These are phyloP conservation scores for Phytophthora crassamura DNA, from an alignment of 352 stramenopile species.

Conservation along the genomic window DNA sequence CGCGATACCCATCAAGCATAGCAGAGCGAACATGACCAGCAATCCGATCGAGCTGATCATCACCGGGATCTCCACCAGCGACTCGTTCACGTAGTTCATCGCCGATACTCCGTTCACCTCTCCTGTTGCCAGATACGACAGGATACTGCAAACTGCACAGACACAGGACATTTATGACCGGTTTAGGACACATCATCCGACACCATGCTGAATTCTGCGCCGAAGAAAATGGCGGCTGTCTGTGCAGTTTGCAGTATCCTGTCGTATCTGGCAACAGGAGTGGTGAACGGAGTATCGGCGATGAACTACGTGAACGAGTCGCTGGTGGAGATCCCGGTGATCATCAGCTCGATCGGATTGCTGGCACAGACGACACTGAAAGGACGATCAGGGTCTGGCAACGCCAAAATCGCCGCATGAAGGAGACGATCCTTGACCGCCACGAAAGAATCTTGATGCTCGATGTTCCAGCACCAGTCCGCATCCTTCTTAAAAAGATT, in stretches of 20 bases:
- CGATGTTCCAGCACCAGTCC: too few species aligned
- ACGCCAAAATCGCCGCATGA: too few species aligned
- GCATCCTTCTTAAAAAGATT: too few species aligned
- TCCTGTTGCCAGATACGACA: conserved; percentile 92
- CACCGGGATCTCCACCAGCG: conserved; percentile 61
- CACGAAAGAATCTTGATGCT: too few species aligned
- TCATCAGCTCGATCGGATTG: conserved; percentile 48
- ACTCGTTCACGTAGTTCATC: conserved; percentile 83
- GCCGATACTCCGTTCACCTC: conserved; percentile 71
- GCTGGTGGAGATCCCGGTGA: conserved; percentile 61
- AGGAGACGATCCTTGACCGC: too few species aligned
- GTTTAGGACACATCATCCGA: too few species aligned
- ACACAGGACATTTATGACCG: too few species aligned
- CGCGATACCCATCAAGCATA: conserved; percentile 81
- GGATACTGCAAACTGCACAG: conserved; percentile 81
- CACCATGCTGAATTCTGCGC: too few species aligned
- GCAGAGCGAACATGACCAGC: conserved; percentile 81
- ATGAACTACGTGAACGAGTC: conserved; percentile 85
- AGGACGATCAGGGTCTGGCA: too few species aligned
- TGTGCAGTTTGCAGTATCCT: conserved; percentile 86
- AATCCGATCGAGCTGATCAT: conserved; percentile 51
- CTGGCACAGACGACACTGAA: too few species aligned
- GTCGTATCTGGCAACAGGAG: conserved; percentile 90
- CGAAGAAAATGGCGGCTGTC: too few species aligned
- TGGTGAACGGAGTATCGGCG: conserved; percentile 69